Percentiles rank a stretch among this genome's conserved stretches.
These are phyloP conservation scores for Solanum habrochaites DNA, from an alignment of 257 asterid genomes.

Conservation along the genomic window DNA sequence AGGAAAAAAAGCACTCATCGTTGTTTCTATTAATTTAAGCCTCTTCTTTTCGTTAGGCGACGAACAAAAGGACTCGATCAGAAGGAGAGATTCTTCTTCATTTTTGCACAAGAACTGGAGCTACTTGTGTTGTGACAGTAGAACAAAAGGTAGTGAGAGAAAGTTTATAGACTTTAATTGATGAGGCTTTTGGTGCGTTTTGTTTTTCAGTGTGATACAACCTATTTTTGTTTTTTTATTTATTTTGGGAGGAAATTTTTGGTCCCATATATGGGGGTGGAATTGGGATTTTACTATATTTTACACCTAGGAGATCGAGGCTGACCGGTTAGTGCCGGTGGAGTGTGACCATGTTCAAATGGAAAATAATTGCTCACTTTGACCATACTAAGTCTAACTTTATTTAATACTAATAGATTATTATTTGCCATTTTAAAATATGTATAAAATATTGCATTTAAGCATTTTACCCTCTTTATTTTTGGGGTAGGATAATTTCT, in stretches of 20 bases:
- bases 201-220: conserved; percentile 12
- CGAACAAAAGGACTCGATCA: not conserved
- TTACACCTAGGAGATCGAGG: conserved; percentile 1
- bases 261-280: not conserved
- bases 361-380: not conserved
- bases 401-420: not conserved
- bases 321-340: conserved; percentile 65
- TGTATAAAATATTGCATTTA: not conserved
- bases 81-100: conserved; percentile 11
- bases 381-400: not conserved
- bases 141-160: not conserved
- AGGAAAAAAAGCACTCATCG: not conserved
- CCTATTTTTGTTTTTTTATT: not conserved
- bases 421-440: not conserved
- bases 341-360: not conserved
- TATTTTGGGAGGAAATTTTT: not conserved
- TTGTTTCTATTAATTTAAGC: not conserved
- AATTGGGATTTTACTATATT: not conserved
- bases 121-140: not conserved
- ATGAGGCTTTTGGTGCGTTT: not conserved
- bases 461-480: not conserved
- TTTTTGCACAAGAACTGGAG: not conserved
- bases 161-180: not conserved
- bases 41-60: conserved; percentile 2
- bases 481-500: not conserved